These are phyloP conservation scores for Malus domestica DNA, from an alignment of 306 rosid species.

Conservation along the genomic window ASM211411v1 NC_041805.1:14016001-14016500, in stretches of 20 bases:
- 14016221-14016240: slow-evolving; percentile 87
- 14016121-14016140: neutral
- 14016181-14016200: slow-evolving; percentile 67
- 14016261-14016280: slow-evolving; percentile 90
- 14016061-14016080: neutral
- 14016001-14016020: slow-evolving; percentile 69
- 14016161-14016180: neutral
- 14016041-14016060: neutral
- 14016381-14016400: neutral
- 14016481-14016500: neutral
- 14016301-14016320: slow-evolving; percentile 9
- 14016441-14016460: neutral
- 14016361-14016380: neutral
- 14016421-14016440: neutral
- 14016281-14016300: slow-evolving; percentile 51
- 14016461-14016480: neutral
- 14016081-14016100: neutral
- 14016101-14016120: neutral
- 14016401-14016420: neutral
- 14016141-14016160: neutral
- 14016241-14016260: slow-evolving; percentile 75
- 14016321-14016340: slow-evolving; percentile 4
- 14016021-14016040: slow-evolving; percentile 13
- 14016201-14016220: slow-evolving; percentile 85
- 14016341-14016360: neutral